Conservation (phyloP, 2,329 filamentous ascomycete species). For the Trichoderma atrobrunneum region DNA sequence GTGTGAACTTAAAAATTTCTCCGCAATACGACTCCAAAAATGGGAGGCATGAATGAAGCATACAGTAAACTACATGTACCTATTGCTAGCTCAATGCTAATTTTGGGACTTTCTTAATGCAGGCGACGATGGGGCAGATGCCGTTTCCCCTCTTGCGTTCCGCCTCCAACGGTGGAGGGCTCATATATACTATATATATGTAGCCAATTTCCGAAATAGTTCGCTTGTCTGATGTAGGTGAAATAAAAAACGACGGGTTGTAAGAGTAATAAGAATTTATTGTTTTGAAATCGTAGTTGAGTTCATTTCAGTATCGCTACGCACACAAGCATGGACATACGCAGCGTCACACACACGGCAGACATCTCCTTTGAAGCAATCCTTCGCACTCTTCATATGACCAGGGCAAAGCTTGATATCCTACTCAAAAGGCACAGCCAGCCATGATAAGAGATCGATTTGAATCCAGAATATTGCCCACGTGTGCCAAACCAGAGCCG, state of each 20-base stretch:
- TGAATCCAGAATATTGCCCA: not conserved
- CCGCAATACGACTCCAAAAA: not conserved
- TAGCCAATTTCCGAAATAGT: not conserved
- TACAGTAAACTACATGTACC: not conserved
- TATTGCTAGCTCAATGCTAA: not conserved
- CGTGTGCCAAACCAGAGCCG: not conserved
- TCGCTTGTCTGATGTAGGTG: not conserved
- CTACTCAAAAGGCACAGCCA: not conserved
- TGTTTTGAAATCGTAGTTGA: not conserved
- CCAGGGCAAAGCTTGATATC: not conserved
- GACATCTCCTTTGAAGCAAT: not conserved
- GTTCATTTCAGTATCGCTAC: not conserved
- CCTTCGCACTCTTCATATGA: not conserved
- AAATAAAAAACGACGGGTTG: not conserved
- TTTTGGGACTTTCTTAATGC: not conserved
- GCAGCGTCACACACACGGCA: not conserved
- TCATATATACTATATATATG: not conserved
- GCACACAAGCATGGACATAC: not conserved
- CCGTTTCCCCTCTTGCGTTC: not conserved
- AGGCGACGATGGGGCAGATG: not conserved
- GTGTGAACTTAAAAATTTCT: not conserved
- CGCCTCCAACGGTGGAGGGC: not conserved
- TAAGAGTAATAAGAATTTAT: not conserved
- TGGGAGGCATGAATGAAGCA: not conserved
- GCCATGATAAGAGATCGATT: not conserved